A percentile compares a stretch with the other conserved stretches of the same genome.
These are phyloP conservation scores for Crinitomyces ghanaensis DNA, from an alignment of 805 yeast genomes.

Conservation along the genomic window DNA sequence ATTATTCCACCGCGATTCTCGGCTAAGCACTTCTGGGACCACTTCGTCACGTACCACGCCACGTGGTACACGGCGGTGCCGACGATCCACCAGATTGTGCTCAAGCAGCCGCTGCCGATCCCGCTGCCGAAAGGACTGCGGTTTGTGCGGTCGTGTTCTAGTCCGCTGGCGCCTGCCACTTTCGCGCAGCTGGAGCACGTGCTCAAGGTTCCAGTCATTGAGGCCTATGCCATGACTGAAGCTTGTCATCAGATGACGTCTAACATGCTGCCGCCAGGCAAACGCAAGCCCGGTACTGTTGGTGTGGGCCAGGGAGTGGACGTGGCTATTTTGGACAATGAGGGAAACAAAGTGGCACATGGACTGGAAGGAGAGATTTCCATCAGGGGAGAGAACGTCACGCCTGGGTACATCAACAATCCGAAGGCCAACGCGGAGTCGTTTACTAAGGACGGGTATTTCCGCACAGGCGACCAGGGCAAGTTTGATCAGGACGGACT, in stretches of 20 bases:
- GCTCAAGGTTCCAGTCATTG: conserved; percentile 57
- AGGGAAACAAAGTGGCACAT: conserved; percentile 35
- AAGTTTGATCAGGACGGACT: conserved; percentile 47
- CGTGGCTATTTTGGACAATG: conserved; percentile 42
- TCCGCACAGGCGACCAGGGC: conserved; percentile 76
- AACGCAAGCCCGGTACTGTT: conserved; percentile 59
- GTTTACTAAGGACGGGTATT: conserved; percentile 48
- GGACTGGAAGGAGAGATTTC: conserved; percentile 60
- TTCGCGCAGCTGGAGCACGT: conserved; percentile 44
- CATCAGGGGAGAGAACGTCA: conserved; percentile 56
- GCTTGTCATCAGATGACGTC: conserved; percentile 76
- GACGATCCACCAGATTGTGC: conserved; percentile 57
- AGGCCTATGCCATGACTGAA: conserved; percentile 75
- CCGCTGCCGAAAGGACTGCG: conserved; percentile 41
- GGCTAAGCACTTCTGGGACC: conserved; percentile 50
- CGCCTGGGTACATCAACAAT: conserved; percentile 62
- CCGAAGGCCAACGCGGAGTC: conserved; percentile 58
- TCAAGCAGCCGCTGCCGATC: conserved; percentile 40
- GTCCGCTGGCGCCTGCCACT: conserved; percentile 57
- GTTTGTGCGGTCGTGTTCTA: conserved; percentile 62
- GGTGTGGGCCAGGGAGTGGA: conserved; percentile 65
- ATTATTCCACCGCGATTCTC: conserved; percentile 55
- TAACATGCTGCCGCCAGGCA: conserved; percentile 53
- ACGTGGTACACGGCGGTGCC: conserved; percentile 74
- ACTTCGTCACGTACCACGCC: conserved; percentile 39